Evolutionary conservation across 164 flowering plant genomes (phyloP).

Genomic region (Nymphaea colorata): DNA sequence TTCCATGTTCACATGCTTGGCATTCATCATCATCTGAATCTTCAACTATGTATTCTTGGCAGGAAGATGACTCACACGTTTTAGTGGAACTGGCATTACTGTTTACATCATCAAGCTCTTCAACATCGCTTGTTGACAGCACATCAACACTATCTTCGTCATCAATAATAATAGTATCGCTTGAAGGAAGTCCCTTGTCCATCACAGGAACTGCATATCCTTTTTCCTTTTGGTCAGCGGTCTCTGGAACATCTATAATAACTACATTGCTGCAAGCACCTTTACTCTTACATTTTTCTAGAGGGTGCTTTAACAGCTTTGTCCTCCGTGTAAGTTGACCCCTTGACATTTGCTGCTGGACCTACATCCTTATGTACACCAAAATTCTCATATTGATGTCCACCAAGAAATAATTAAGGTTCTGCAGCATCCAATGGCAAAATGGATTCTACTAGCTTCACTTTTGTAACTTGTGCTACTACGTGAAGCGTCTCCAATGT

Average conservation of each 20-base stretch:
- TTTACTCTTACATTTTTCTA: background rate
- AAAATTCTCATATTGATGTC: no score
- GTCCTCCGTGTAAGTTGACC: background rate
- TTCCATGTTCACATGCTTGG: constrained; percentile 15
- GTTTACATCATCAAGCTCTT: constrained; percentile 16
- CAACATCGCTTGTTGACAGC: constrained; percentile 8
- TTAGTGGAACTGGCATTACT: constrained; percentile 30
- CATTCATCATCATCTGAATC: constrained; percentile 23
- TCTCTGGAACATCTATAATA: constrained; percentile 42
- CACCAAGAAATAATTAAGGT: no score
- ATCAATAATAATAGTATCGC: constrained; percentile 42
- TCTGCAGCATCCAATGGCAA: no score
- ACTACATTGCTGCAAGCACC: constrained; percentile 3
- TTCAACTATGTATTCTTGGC: constrained; percentile 7
- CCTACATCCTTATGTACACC: no score
- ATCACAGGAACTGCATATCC: constrained; percentile 9
- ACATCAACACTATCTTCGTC: constrained; percentile 33
- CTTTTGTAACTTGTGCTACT: no score
- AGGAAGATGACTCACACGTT: constrained; percentile 10
- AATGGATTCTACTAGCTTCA: no score
- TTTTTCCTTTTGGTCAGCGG: constrained; percentile 15
- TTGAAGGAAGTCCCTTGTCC: constrained; percentile 9
- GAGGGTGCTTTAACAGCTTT: background rate
- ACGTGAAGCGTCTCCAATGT: no score
- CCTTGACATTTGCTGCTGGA: background rate